Evolutionary conservation across 495 filamentous ascomycete species (phyloP).

Genomic region (Viridothelium virens): DNA sequence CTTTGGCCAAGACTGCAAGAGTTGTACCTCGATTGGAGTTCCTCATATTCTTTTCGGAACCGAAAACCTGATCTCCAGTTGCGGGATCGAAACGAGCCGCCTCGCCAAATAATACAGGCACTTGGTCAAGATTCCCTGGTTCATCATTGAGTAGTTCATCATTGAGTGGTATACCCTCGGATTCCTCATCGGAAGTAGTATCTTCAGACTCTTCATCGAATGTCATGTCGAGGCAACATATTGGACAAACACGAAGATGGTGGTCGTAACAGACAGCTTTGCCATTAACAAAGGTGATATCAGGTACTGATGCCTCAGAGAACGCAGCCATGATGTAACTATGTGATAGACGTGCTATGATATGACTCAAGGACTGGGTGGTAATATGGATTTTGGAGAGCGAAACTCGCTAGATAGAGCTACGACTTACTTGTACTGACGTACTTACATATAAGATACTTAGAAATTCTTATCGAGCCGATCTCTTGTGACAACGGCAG

Average conservation of each 20-base stretch:
- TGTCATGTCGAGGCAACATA: not conserved
- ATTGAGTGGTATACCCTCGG: too few relatives aligned
- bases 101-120: not conserved
- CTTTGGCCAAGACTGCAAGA: not conserved
- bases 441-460: too few relatives aligned
- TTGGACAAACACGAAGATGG: not conserved
- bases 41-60: not conserved
- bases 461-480: too few relatives aligned
- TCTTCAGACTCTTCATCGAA: not conserved
- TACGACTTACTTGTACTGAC: too few relatives aligned
- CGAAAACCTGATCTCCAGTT: not conserved
- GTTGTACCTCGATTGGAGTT: not conserved
- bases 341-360: too few relatives aligned
- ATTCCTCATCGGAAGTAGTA: not conserved
- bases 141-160: not conserved
- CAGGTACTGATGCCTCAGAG: not conserved
- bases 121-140: not conserved
- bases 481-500: too few relatives aligned
- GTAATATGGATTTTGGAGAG: too few relatives aligned
- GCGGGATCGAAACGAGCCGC: not conserved
- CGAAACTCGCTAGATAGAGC: too few relatives aligned
- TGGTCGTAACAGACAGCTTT: slow-evolving; percentile 1
- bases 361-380: too few relatives aligned
- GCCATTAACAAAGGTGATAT: not conserved
- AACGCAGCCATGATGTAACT: too few relatives aligned